Base-by-base conservation (phyloP, 116 monocot species). In the Cymodocea nodosa region DNA sequence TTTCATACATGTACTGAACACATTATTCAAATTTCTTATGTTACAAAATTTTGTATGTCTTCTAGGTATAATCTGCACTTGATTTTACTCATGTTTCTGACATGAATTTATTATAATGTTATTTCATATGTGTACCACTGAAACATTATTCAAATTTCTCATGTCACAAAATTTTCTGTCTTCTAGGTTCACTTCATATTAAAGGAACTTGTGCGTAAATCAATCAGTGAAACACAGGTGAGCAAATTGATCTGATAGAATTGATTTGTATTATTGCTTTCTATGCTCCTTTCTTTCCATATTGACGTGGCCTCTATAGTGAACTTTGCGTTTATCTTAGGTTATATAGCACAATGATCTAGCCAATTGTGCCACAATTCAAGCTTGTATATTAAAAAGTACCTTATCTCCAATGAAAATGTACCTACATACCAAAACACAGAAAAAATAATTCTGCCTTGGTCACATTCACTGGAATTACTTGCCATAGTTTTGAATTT, bases 131-230 rank as follows among this genome's bases (percentile, higher is more conserved):
- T 44, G 44, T 93, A 56, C 93, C 12, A 8, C 44, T 10, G 11
- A 10, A 44, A 93, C 67, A 73, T 83, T 56, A 77, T 93, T n/a
- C n/a, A 44, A 44, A 12, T 44, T 44, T 8, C 44, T 12, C 12
- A 44, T 44, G 44, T 8, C 56, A 56, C 56, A 56, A 8, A 18
- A 18, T 44, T 44, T 13, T 23, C 11, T 70, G 59, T 65, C 25
- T 74, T 54, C 39, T 71, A 93, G 93, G 93, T 93, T 61, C 93
- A 93, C 67, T 76, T 83, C 59, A 77, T 93, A 15, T 75, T 93
- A 74, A 89, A 93, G 79, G 93, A 93, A 70, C 89, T 93, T 56
- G 93, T 93, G 16, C 76, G 93, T 36, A 85, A 87, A 65, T 93
- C 93, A 66, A 85, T 93, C 25, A 81, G 76, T 39, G 89, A 85